Evolutionary conservation across 140 eudicot species (phyloP).

Genomic region (Oenanthe javanica): DNA sequence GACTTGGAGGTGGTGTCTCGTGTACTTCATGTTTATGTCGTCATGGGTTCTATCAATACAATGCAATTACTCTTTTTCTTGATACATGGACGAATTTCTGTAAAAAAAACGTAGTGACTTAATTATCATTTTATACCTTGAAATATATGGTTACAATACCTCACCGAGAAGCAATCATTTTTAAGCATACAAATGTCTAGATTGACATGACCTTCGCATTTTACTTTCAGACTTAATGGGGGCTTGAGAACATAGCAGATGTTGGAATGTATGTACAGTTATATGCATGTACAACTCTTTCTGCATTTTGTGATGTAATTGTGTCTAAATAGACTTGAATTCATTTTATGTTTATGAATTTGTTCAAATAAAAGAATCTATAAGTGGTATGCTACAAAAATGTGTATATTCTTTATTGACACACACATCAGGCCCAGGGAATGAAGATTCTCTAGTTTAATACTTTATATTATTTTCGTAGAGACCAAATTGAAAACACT

Average conservation of each 20-base stretch:
- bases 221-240: background rate
- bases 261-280: background rate
- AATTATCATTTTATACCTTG: background rate
- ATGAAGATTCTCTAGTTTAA: background rate
- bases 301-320: background rate
- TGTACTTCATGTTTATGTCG: background rate
- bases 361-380: too few relatives aligned
- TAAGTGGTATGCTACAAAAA: background rate
- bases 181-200: background rate
- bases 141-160: background rate
- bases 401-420: background rate
- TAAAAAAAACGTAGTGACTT: background rate
- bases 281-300: background rate
- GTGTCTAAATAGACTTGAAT: background rate
- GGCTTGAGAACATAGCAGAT: background rate
- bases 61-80: background rate
- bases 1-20: slow-evolving; percentile 29
- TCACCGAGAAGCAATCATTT: background rate
- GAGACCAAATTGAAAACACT: background rate
- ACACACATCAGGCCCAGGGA: background rate
- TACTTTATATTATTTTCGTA: background rate
- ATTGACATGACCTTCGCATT: background rate
- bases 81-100: background rate
- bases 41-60: background rate
- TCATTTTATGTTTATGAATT: background rate